phyloP scores from a whole-genome alignment of 2,329 filamentous ascomycete species.

The Hymenotorrendiella dingleyae region DNA sequence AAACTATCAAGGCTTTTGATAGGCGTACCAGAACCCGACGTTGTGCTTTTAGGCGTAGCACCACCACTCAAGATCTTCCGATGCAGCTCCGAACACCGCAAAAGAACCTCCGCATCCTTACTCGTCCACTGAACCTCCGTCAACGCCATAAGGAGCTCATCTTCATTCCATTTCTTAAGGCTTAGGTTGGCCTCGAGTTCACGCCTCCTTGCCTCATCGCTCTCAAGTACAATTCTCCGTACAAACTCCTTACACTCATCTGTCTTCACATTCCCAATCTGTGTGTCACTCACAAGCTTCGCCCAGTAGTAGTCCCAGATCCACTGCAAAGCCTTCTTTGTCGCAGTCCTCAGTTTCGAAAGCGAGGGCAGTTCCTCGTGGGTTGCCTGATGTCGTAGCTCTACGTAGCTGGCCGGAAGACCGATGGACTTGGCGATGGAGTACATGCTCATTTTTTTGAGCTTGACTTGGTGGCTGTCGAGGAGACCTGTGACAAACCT shows the following conservation, averaged over 20 bases:
- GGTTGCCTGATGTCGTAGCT: conserved; percentile 82
- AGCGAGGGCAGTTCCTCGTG: conserved; percentile 82
- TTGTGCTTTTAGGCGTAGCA: neutral
- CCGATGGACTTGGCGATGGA: conserved; percentile 61
- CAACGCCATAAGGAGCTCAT: conserved; percentile 20
- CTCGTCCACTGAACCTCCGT: conserved; percentile 16
- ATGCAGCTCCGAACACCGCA: conserved; percentile 35
- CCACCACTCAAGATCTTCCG: conserved; percentile 32
- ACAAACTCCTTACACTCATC: conserved; percentile 21
- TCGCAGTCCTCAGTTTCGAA: conserved; percentile 63
- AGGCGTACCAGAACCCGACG: neutral
- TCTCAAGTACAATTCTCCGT: conserved; percentile 15
- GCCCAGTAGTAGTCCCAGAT: conserved; percentile 92
- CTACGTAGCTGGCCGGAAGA: conserved; percentile 74
- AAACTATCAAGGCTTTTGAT: conserved; percentile 15
- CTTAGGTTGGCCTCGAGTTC: conserved; percentile 12
- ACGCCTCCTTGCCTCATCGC: conserved; percentile 20
- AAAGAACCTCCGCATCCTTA: conserved; percentile 15
- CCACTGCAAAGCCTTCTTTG: conserved; percentile 69
- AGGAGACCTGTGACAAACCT: conserved; percentile 78
- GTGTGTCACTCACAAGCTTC: conserved; percentile 38
- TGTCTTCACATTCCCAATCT: neutral
- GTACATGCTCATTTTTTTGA: conserved; percentile 67
- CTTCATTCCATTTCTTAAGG: conserved; percentile 15
- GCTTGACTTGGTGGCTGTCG: conserved; percentile 65